Evolutionary conservation across 805 yeast genomes (phyloP).

Genomic region (Saccharomycopsis fibuligera): DNA sequence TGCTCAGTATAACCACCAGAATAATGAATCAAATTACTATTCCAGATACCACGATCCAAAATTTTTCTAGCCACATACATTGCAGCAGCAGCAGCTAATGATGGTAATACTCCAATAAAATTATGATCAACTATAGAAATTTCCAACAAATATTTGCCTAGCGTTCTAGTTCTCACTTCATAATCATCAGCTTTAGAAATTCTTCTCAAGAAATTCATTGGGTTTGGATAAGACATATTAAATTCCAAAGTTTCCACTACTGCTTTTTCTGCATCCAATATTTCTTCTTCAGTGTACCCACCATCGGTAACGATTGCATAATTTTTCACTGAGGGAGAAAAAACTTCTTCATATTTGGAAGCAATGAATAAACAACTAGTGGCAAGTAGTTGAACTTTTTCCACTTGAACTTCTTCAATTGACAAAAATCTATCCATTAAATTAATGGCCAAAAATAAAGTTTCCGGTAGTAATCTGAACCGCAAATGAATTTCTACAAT

Average conservation of each 20-base stretch:
- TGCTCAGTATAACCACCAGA: slow-evolving; percentile 81
- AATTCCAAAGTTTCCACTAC: slow-evolving; percentile 67
- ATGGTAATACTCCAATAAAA: slow-evolving; percentile 69
- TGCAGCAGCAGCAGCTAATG: slow-evolving; percentile 79
- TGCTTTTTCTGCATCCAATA: slow-evolving; percentile 75
- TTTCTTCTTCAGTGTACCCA: slow-evolving; percentile 72
- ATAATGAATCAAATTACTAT: slow-evolving; percentile 80
- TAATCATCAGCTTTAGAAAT: slow-evolving; percentile 89
- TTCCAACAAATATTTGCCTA: slow-evolving; percentile 81
- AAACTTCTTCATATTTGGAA: slow-evolving; percentile 90
- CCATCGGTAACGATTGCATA: slow-evolving; percentile 88
- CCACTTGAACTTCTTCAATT: slow-evolving; percentile 64
- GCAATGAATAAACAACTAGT: slow-evolving; percentile 83
- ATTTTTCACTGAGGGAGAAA: slow-evolving; percentile 76
- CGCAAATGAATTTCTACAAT: slow-evolving; percentile 80
- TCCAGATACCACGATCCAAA: slow-evolving; percentile 69
- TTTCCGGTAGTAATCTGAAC: slow-evolving; percentile 80
- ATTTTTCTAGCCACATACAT: slow-evolving; percentile 77
- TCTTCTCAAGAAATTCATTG: slow-evolving; percentile 82
- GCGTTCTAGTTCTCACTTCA: slow-evolving; percentile 74
- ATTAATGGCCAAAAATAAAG: slow-evolving; percentile 75
- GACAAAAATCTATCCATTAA: slow-evolving; percentile 85
- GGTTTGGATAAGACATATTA: slow-evolving; percentile 79
- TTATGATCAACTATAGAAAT: slow-evolving; percentile 68
- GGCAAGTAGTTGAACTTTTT: slow-evolving; percentile 77